These are phyloP conservation scores for Ceratorhiza oryzae-sativae DNA, from an alignment of 1,284 basidiomycete species.

Conservation along the genomic window DNA sequence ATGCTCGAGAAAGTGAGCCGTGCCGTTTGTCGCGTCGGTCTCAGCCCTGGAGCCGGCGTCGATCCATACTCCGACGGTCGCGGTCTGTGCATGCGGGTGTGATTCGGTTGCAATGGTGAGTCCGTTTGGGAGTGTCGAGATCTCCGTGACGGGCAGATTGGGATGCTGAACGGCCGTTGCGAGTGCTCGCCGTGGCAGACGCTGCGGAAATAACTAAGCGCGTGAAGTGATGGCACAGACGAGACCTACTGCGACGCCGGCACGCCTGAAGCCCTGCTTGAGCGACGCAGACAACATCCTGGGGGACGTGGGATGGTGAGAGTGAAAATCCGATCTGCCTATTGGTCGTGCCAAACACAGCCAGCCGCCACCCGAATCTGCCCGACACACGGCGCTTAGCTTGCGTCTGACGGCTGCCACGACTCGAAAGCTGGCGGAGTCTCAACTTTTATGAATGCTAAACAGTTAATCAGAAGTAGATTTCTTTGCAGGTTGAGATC, in stretches of 20 bases:
- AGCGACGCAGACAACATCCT: conserved; percentile 39
- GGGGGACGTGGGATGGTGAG: conserved; percentile 39
- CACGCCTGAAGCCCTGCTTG: conserved; percentile 35
- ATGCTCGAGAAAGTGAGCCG: conserved; percentile 98
- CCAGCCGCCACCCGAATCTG: conserved; percentile 36
- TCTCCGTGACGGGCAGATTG: conserved; percentile 73
- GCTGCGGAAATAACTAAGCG: conserved; percentile 5
- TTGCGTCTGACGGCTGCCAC: too few relatives aligned
- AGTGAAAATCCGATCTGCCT: conserved; percentile 38
- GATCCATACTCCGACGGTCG: conserved; percentile 99
- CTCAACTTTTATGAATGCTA: too few relatives aligned
- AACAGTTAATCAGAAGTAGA: too few relatives aligned
- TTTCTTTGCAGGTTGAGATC: too few relatives aligned
- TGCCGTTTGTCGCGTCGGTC: conserved; percentile 92
- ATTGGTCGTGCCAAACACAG: conserved; percentile 35
- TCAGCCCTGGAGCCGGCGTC: conserved; percentile 98
- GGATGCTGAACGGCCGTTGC: conserved; percentile 29
- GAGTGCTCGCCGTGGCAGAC: conserved; percentile 22
- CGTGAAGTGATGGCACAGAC: background rate
- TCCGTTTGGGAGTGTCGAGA: conserved; percentile 89
- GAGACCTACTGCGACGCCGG: conserved; percentile 23
- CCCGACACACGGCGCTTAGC: conserved; percentile 4
- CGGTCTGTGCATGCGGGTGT: conserved; percentile 93
- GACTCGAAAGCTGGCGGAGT: too few relatives aligned
- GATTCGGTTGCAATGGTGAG: conserved; percentile 93